phyloP scores from a whole-genome alignment of 108 stramenopile genomes.

The Chaetoceros muelleri region DNA sequence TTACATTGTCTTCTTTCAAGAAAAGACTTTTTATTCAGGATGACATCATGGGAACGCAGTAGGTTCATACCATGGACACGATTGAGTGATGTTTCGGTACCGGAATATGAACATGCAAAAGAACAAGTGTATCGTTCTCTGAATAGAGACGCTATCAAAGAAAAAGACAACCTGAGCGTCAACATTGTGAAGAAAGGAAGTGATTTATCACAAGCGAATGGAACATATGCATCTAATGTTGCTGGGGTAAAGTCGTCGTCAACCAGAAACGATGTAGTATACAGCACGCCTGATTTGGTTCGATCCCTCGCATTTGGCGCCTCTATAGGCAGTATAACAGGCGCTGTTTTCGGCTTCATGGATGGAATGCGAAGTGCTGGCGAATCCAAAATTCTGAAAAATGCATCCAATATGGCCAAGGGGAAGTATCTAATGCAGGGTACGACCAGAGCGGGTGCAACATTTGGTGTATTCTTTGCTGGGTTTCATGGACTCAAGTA shows the following conservation, averaged over 20 bases:
- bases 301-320: conserved; percentile 69
- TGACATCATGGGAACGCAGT: conserved; percentile 82
- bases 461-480: conserved; percentile 59
- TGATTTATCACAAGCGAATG: conserved; percentile 1
- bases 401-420: conserved; percentile 62
- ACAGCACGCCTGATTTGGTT: conserved; percentile 1
- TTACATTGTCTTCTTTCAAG: background rate
- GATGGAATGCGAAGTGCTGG: conserved; percentile 65
- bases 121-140: conserved; percentile 58
- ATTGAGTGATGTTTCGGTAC: conserved; percentile 20
- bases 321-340: conserved; percentile 69
- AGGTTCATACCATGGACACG: conserved; percentile 70
- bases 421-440: conserved; percentile 60
- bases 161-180: conserved; percentile 14
- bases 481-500: conserved; percentile 45
- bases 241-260: conserved; percentile 10
- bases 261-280: conserved; percentile 4
- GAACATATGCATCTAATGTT: conserved; percentile 4
- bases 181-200: conserved; percentile 2
- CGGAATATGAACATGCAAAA: conserved; percentile 38
- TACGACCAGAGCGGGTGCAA: conserved; percentile 46
- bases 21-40: conserved; percentile 4
- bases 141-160: conserved; percentile 48
- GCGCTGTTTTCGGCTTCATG: conserved; percentile 84
- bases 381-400: conserved; percentile 43